Evolutionary conservation across 2,329 filamentous ascomycete genomes (phyloP).

Genomic region (Neoscytalidium dimidiatum): DNA sequence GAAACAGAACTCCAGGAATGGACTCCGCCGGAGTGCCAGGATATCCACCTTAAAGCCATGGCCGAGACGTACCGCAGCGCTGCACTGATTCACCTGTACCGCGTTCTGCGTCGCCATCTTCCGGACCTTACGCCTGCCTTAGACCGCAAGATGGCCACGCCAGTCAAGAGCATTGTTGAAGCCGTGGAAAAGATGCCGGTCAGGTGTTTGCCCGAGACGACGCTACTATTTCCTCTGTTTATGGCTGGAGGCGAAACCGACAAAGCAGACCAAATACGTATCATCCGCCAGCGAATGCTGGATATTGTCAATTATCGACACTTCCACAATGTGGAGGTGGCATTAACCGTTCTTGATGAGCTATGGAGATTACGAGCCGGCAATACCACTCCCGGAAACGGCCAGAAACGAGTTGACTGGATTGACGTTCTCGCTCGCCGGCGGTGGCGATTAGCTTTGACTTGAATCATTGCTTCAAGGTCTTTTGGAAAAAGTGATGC

Average conservation of each 20-base stretch:
- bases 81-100: constrained; percentile 19
- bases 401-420: constrained; percentile 11
- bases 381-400: background rate
- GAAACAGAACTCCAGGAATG: constrained; percentile 17
- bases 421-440: constrained; percentile 18
- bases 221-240: constrained; percentile 16
- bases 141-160: constrained; percentile 14
- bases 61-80: constrained; percentile 17
- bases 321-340: constrained; percentile 20
- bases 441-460: constrained; percentile 15
- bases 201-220: constrained; percentile 17
- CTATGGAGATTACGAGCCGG: constrained; percentile 18
- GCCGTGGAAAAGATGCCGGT: constrained; percentile 17
- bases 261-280: constrained; percentile 8
- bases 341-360: constrained; percentile 17
- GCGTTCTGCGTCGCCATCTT: constrained; percentile 11
- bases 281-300: constrained; percentile 17
- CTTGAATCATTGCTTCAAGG: too few relatives aligned
- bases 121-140: constrained; percentile 14
- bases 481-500: too few relatives aligned
- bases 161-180: constrained; percentile 16
- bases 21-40: constrained; percentile 14
- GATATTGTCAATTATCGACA: constrained; percentile 18
- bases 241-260: constrained; percentile 18
- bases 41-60: constrained; percentile 14